Base-by-base conservation (phyloP, 2,329 filamentous ascomycete genomes). In the Apiospora pterosperma region DNA sequence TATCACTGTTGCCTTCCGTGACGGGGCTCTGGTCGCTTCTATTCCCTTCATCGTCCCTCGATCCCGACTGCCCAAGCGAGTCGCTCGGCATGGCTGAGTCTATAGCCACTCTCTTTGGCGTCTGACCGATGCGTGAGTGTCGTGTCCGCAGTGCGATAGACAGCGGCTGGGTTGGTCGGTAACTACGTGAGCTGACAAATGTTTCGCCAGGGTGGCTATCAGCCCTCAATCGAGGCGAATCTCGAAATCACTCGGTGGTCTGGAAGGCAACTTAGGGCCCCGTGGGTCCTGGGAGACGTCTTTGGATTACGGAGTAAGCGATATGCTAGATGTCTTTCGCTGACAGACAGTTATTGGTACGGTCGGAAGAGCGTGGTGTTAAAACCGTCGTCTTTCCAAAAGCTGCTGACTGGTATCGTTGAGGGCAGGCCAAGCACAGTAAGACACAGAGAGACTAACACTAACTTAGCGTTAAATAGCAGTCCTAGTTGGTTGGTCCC, bases 1-100 rank as follows among this genome's bases (percentile, higher is more conserved):
- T 76, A 65, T 78, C 74, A 66, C 79, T 78, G 63, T 76, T 76
- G 58, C 39, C 38, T 34, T 62, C 60, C 12, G 38, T 48, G 25
- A 23, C 60, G 19, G 60, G 60, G 31, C 60, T 62, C 38, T 62
- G 60, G 16, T 62, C 31, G 28, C 39, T 62, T 11, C 38, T 25
- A 14, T 62, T 23, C 4, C 16, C 39, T 8, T 62, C 60, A 28
- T 48, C 39, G 28, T 39, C 39, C 28, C 39, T 21, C 16, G 60
- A 36, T 25, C 23, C 59, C 14, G 48, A 34, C 48, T 28, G 48
- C 31, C 25, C 48, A 11, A 55, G 28, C 19, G 48, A n/a, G 16
- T 55, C 19, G 28, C 7, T 34, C 16, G 48, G 48, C 28, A n/a
- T 34, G 25, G 28, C 31, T 34, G 48, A 55, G 34, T 25, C 48